Evolutionary conservation across 441 rosid genomes (phyloP), one percentile per base, ranked within the genome.

Genomic region (Bocquillonia castaneifolia): DNA sequence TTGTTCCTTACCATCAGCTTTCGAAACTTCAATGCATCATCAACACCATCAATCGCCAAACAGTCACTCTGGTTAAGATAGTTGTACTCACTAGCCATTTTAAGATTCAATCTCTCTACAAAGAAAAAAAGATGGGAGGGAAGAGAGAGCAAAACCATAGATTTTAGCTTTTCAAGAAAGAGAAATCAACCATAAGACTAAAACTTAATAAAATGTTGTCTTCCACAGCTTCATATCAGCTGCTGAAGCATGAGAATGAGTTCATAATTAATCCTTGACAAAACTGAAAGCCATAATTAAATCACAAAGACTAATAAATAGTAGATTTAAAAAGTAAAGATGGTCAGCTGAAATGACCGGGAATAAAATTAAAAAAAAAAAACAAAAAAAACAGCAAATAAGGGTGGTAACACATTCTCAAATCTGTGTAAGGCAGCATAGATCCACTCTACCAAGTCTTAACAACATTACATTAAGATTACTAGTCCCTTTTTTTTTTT

Each of bases 41-140:
- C 88, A 66, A 90, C 85, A 52, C 94, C 88, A 60, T 82, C 79
- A 75, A 91, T 82, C 56, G 78, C 71, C 84, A 88, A 82, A 85
- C 97, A 90, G 63, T 83, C 85, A 70, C 99, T 90, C 76, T 94
- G 97, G 69, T 83, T 84, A 68, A 94, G 87, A 85, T 92, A 94
- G 78, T 80, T 83, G 78, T 90, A 94, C 71, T 82, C 93, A 58
- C 82, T 76, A 23, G 97, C 94, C 74, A 69, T 63, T 84, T 84
- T 91, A 80, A 94, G 90, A 72, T 87, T 87, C 69, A 94, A 77
- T 53, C 79, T 84, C 74, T 86, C 99, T 94, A 87, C 85, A 82
- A 59, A 75, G 68, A 65, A 52, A 65, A 72, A 47, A 57, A 20
- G 32, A 58, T 45, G 18, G 34, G 58, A 17, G 45, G 18, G 59